phyloP scores from a whole-genome alignment of 2,329 filamentous ascomycete species.

The Aspergillus proliferans region DNA sequence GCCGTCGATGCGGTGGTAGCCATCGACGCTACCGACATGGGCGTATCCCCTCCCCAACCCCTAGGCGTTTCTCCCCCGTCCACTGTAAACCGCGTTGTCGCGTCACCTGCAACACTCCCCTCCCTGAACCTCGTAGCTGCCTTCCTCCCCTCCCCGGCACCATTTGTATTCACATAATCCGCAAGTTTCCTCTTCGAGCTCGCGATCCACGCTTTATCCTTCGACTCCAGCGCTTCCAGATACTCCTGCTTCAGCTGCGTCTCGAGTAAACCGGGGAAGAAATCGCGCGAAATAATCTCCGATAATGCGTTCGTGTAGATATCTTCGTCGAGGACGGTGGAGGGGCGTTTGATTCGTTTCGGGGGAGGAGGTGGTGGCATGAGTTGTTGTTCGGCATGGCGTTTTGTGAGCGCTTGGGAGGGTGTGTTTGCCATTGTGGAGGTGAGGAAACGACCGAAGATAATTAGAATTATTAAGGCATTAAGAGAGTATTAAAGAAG shows the following conservation, averaged over 20 bases:
- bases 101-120: slow-evolving; percentile 17
- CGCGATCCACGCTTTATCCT: slow-evolving; percentile 77
- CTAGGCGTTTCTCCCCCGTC: slow-evolving; percentile 23
- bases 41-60: slow-evolving; percentile 67
- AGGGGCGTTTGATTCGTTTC: slow-evolving; percentile 87
- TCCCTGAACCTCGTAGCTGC: slow-evolving; percentile 32
- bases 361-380: slow-evolving; percentile 82
- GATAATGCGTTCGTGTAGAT: slow-evolving; percentile 85
- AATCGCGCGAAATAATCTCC: slow-evolving; percentile 92
- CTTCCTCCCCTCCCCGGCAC: slow-evolving; percentile 21
- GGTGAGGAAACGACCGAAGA: too few relatives aligned
- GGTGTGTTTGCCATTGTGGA: slow-evolving; percentile 2
- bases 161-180: slow-evolving; percentile 52
- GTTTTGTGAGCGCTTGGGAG: slow-evolving; percentile 30
- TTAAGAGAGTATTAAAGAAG: too few relatives aligned
- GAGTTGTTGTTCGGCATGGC: slow-evolving; percentile 46
- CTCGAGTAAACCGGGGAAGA: slow-evolving; percentile 87
- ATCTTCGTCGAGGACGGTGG: slow-evolving; percentile 85
- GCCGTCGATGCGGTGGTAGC: slow-evolving; percentile 21
- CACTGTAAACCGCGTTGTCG: slow-evolving; percentile 51
- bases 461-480: too few relatives aligned
- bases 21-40: slow-evolving; percentile 51
- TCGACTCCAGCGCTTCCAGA: slow-evolving; percentile 80
- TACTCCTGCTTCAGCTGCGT: slow-evolving; percentile 86
- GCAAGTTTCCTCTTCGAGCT: slow-evolving; percentile 64